Evolutionary conservation across 1,284 basidiomycete species (phyloP).

Genomic region (Ceraceosorus guamensis): DNA sequence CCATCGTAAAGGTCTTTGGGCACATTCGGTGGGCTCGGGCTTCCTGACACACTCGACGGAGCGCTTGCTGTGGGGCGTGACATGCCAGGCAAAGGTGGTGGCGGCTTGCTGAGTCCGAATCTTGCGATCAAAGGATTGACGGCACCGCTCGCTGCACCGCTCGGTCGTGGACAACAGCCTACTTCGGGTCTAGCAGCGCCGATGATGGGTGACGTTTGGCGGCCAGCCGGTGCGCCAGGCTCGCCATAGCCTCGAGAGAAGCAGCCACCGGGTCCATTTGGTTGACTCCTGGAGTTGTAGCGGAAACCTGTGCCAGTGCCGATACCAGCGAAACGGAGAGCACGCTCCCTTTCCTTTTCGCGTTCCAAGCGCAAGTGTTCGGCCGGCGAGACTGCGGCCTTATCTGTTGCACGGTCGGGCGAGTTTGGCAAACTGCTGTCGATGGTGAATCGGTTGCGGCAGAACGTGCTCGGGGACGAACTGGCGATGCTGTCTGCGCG

Average conservation of each 20-base stretch:
- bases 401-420: background rate
- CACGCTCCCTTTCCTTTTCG: slow-evolving; percentile 14
- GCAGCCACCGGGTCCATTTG: too few relatives aligned
- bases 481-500: slow-evolving; percentile 8
- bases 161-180: background rate
- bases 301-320: slow-evolving; percentile 13
- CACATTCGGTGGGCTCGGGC: background rate
- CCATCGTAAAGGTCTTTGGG: background rate
- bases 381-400: slow-evolving; percentile 4
- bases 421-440: background rate
- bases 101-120: slow-evolving; percentile 24
- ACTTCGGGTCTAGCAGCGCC: background rate
- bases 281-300: too few relatives aligned
- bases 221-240: background rate
- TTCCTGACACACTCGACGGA: background rate
- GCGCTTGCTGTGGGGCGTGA: too few relatives aligned
- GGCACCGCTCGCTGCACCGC: background rate
- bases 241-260: background rate
- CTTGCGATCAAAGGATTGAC: slow-evolving; percentile 14
- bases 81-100: slow-evolving; percentile 27
- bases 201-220: slow-evolving; percentile 3
- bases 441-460: slow-evolving; percentile 1
- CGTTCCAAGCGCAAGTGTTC: slow-evolving; percentile 11
- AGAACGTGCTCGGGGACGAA: slow-evolving; percentile 5
- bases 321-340: slow-evolving; percentile 10